phyloP scores from a whole-genome alignment of 2,329 filamentous ascomycete genomes.

The Cladorrhinum sp. region DNA sequence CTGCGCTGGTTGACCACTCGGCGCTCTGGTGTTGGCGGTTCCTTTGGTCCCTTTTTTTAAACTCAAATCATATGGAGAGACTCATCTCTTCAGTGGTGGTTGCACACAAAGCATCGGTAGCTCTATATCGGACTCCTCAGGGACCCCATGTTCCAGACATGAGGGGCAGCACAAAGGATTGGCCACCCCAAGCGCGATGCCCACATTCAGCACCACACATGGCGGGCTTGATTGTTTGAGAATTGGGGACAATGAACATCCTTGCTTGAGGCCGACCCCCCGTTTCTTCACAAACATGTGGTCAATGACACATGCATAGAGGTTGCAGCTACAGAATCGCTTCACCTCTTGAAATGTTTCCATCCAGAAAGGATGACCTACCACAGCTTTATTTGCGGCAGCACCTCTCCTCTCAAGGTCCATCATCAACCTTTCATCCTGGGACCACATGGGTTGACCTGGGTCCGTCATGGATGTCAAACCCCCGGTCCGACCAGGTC shows the following conservation, averaged over 20 bases:
- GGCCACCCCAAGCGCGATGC: slow-evolving; percentile 17
- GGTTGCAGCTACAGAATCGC: background rate
- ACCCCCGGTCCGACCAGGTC: background rate
- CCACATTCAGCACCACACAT: slow-evolving; percentile 13
- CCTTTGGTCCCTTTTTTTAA: background rate
- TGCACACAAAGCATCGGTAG: background rate
- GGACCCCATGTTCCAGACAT: slow-evolving; percentile 9
- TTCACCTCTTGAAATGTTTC: background rate
- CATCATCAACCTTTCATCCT: too few relatives aligned
- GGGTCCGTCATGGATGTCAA: background rate
- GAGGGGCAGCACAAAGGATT: slow-evolving; percentile 15
- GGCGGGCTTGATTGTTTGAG: slow-evolving; percentile 15
- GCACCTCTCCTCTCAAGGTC: too few relatives aligned
- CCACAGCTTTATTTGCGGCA: background rate
- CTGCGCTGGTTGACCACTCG: slow-evolving; percentile 7
- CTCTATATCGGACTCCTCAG: slow-evolving; percentile 1
- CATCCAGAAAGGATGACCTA: background rate
- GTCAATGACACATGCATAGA: background rate
- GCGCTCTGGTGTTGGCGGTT: slow-evolving; percentile 2
- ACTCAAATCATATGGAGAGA: background rate
- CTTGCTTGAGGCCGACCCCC: background rate
- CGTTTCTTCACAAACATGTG: background rate
- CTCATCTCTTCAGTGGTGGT: background rate
- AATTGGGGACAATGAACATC: slow-evolving; percentile 9
- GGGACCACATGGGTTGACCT: background rate